Percentiles rank a stretch among this genome's conserved stretches.
Conservation (phyloP, 441 rosid species). For the Populus hybrid region DNA sequence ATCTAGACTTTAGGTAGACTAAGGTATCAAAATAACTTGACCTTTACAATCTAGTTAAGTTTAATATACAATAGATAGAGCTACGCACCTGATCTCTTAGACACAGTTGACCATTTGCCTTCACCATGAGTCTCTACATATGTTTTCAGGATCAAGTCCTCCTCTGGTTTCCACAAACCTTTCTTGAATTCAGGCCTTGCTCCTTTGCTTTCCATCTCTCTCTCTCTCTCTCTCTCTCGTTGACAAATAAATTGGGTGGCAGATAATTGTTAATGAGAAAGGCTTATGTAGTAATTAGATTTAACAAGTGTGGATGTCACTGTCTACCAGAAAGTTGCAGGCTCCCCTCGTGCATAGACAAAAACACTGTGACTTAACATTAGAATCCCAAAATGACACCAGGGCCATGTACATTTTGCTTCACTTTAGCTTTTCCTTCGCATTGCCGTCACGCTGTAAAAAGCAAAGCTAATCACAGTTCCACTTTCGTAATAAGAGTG, state of each 20-base stretch:
- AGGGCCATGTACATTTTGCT: constrained; percentile 22
- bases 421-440: constrained; percentile 26
- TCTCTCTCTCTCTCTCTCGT: constrained; percentile 1
- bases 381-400: constrained; percentile 13
- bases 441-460: constrained; percentile 9
- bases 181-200: constrained; percentile 39
- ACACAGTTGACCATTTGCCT: constrained; percentile 65
- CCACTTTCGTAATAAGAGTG: constrained; percentile 12
- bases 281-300: constrained; percentile 12
- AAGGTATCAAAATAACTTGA: background rate
- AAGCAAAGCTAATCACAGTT: constrained; percentile 21
- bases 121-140: constrained; percentile 60
- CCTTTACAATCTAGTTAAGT: background rate
- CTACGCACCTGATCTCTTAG: constrained; percentile 46
- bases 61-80: background rate
- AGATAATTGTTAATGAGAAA: background rate
- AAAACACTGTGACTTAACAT: background rate
- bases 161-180: constrained; percentile 74
- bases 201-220: constrained; percentile 37
- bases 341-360: constrained; percentile 14
- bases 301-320: background rate
- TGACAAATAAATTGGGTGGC: background rate
- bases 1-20: background rate
- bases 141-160: constrained; percentile 59
- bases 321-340: background rate